Evolutionary conservation across 78 protist species (phyloP).

Genomic region (Dictyostelium intermedium): DNA sequence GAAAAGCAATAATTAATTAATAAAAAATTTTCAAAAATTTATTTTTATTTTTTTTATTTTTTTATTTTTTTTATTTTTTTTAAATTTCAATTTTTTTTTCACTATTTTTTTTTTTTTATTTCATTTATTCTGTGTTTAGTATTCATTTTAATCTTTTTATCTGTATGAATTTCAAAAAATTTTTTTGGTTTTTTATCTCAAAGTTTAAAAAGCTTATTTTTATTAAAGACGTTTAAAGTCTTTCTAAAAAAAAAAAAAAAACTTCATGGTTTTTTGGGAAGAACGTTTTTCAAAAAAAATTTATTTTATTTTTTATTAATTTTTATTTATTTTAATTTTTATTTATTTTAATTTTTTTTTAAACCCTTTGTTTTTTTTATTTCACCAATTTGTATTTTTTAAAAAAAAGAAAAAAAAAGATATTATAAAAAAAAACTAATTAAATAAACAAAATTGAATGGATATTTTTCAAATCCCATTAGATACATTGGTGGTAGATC

Average conservation of each 20-base stretch:
- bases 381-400: neutral
- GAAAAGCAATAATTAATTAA: neutral
- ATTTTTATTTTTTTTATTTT: neutral
- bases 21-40: too few species aligned
- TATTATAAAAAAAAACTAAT: neutral
- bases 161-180: too few species aligned
- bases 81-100: neutral
- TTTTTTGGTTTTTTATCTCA: too few species aligned
- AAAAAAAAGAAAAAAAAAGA: neutral
- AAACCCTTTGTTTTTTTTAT: neutral
- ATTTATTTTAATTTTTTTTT: neutral
- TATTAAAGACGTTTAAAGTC: too few species aligned
- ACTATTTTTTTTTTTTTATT: too few species aligned
- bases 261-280: too few species aligned
- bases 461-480: slow-evolving; percentile 17
- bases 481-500: slow-evolving; percentile 46
- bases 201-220: too few species aligned
- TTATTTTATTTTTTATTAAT: too few species aligned
- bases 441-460: neutral
- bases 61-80: neutral
- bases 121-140: neutral
- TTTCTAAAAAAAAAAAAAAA: too few species aligned
- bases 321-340: neutral
- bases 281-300: too few species aligned
- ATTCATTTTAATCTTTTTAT: too few species aligned